Percentiles rank a stretch among this genome's conserved stretches.
Evolutionary conservation across 352 stramenopile genomes (phyloP).

Genomic region (Globisporangium cederbergense): DNA sequence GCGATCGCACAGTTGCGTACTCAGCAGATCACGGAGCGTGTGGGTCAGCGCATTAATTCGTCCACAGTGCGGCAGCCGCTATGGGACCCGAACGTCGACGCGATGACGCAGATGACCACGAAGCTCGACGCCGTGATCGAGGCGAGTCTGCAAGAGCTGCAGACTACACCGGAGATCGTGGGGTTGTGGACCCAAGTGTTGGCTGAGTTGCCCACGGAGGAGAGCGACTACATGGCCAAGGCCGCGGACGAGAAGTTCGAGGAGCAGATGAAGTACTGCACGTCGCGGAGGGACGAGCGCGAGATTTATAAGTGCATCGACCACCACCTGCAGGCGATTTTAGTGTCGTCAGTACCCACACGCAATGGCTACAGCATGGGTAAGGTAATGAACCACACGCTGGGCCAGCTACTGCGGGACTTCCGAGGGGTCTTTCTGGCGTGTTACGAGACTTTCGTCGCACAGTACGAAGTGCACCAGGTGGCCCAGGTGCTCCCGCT

Average conservation of each 20-base stretch:
- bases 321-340: slow-evolving; percentile 39
- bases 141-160: slow-evolving; percentile 27
- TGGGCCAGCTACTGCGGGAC: slow-evolving; percentile 42
- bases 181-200: slow-evolving; percentile 41
- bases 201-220: slow-evolving; percentile 32
- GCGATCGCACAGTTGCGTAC: slow-evolving; percentile 9
- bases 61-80: slow-evolving; percentile 1
- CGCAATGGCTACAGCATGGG: slow-evolving; percentile 41
- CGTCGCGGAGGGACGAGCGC: slow-evolving; percentile 21
- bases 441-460: slow-evolving; percentile 32
- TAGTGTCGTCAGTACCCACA: slow-evolving; percentile 30
- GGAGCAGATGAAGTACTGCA: slow-evolving; percentile 62
- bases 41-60: slow-evolving; percentile 15
- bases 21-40: slow-evolving; percentile 20
- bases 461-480: slow-evolving; percentile 16
- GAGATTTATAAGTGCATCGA: slow-evolving; percentile 33
- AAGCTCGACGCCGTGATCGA: slow-evolving; percentile 43
- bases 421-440: slow-evolving; percentile 49
- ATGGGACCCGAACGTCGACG: slow-evolving; percentile 8
- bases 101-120: slow-evolving; percentile 28
- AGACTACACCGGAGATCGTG: slow-evolving; percentile 1
- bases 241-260: slow-evolving; percentile 54
- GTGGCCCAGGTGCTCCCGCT: slow-evolving; percentile 35
- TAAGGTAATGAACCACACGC: slow-evolving; percentile 43
- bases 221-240: slow-evolving; percentile 49